These are phyloP conservation scores for Nitzschia palea DNA, from an alignment of 108 stramenopile genomes.

Conservation along the genomic window DNA sequence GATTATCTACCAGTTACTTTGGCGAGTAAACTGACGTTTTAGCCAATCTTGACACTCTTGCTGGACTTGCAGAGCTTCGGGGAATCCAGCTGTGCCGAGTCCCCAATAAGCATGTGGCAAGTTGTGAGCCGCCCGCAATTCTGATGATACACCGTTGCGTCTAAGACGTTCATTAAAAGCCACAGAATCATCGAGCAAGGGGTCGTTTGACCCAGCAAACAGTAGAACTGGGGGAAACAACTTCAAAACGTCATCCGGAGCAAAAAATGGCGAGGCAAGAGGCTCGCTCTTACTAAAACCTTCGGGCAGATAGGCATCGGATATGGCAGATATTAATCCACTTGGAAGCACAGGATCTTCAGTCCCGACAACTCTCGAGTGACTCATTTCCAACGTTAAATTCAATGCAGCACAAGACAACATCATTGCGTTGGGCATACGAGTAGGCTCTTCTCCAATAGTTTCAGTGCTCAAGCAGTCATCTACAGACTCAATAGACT, in stretches of 20 bases:
- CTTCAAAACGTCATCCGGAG: slow-evolving; percentile 51
- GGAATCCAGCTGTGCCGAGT: slow-evolving; percentile 71
- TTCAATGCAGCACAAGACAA: slow-evolving; percentile 80
- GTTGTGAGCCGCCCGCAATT: slow-evolving; percentile 64
- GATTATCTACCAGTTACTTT: neutral
- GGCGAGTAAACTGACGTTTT: slow-evolving; percentile 21
- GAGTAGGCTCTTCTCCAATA: neutral
- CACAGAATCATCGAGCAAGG: slow-evolving; percentile 86
- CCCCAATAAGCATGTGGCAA: slow-evolving; percentile 87
- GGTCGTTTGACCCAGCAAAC: slow-evolving; percentile 73
- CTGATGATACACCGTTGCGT: slow-evolving; percentile 60
- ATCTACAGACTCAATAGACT: neutral
- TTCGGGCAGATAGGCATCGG: slow-evolving; percentile 61
- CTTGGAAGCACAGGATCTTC: slow-evolving; percentile 80
- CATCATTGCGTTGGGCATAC: slow-evolving; percentile 78
- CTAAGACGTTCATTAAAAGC: slow-evolving; percentile 74
- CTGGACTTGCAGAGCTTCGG: slow-evolving; percentile 74
- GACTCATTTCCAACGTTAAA: slow-evolving; percentile 58
- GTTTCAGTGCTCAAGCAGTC: neutral
- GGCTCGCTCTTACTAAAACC: slow-evolving; percentile 56
- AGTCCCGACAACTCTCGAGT: slow-evolving; percentile 65
- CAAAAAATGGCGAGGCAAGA: slow-evolving; percentile 78
- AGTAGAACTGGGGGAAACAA: slow-evolving; percentile 70
- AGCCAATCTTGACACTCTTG: slow-evolving; percentile 59
- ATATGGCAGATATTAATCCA: slow-evolving; percentile 72